A percentile compares a stretch with the other conserved stretches of the same genome.
Evolutionary conservation across 2,329 filamentous ascomycete genomes (phyloP).

Genomic region (Bipolaris sorokiniana): DNA sequence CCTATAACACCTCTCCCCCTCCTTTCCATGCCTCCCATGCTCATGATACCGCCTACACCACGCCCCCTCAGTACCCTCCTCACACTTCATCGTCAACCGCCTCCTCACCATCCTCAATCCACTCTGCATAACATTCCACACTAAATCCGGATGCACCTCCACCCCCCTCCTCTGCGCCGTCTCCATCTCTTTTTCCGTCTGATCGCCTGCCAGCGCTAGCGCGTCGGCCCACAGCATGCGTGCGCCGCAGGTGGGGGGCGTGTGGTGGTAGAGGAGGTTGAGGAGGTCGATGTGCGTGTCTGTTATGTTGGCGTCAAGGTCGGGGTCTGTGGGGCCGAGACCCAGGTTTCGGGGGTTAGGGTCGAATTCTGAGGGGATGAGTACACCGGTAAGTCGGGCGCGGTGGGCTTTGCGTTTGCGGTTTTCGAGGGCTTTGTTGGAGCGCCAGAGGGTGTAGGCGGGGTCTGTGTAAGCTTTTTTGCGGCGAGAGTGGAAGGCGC

Average conservation of each 20-base stretch:
- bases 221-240: slow-evolving; percentile 44
- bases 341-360: slow-evolving; percentile 12
- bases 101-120: slow-evolving; percentile 28
- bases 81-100: slow-evolving; percentile 40
- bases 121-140: slow-evolving; percentile 37
- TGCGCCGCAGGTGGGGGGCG: slow-evolving; percentile 25
- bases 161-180: not conserved
- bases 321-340: slow-evolving; percentile 20
- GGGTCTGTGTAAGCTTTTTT: not conserved
- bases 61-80: slow-evolving; percentile 32
- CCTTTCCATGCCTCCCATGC: slow-evolving; percentile 27
- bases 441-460: slow-evolving; percentile 19
- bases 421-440: slow-evolving; percentile 18
- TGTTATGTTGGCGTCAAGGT: slow-evolving; percentile 17
- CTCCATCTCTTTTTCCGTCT: slow-evolving; percentile 15
- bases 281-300: slow-evolving; percentile 21
- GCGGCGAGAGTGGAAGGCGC: slow-evolving; percentile 33
- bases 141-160: slow-evolving; percentile 23
- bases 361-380: slow-evolving; percentile 10
- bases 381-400: not conserved
- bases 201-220: slow-evolving; percentile 32
- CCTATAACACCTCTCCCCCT: slow-evolving; percentile 33
- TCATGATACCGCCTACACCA: slow-evolving; percentile 45
- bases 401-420: not conserved
- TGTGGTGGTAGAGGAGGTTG: slow-evolving; percentile 32